Evolutionary conservation across 2,329 filamentous ascomycete genomes (phyloP), one percentile per base, ranked within the genome.

Genomic region (Byssoonygena ceratinophila): DNA sequence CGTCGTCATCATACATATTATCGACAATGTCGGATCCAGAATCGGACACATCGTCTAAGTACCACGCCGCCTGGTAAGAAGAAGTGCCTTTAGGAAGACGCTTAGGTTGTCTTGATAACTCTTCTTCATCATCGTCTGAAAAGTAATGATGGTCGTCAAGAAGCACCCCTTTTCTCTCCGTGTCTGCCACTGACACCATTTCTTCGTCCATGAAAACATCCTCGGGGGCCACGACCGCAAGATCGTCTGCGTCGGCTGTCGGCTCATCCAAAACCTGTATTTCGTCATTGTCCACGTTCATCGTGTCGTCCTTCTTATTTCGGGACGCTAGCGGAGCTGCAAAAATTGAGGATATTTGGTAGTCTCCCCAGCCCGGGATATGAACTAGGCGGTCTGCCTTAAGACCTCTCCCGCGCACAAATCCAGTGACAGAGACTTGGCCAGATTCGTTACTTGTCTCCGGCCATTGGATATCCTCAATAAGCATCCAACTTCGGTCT

Each of bases 131-230:
- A 40, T 97, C 91, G 40, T 97, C 91, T 0, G 90, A 90, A 65
- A 97, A 98, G 68, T 98, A 98, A 66, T 97, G 91, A 67, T 98
- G 91, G 59, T 97, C 91, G 60, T 98, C 92, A 8, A 98, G 76
- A 37, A 98, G 73, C 1, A 98, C 92, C 58, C 91, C 92, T 70
- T 91, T 94, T 64, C 83, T 83, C 40, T 77, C 74, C 1, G 74
- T 72, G 20, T 76, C 71, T 2, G 74, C 75, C 61, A 78, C 59
- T 55, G 74, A 65, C 60, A 76, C 53, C 71, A 71, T 64, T 20
- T 80, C 79, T 20, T 81, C 78, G 56, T 87, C 85, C 87, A 95
- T 92, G 54, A 80, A 74, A 2, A 83, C 78, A 62, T 91, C 88
- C 65, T 97, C 91, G 0, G 90, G 91, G 0, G 92, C 91, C 52